Conservation (phyloP, 2,329 filamentous ascomycete species). For the Coniella vitis region DNA sequence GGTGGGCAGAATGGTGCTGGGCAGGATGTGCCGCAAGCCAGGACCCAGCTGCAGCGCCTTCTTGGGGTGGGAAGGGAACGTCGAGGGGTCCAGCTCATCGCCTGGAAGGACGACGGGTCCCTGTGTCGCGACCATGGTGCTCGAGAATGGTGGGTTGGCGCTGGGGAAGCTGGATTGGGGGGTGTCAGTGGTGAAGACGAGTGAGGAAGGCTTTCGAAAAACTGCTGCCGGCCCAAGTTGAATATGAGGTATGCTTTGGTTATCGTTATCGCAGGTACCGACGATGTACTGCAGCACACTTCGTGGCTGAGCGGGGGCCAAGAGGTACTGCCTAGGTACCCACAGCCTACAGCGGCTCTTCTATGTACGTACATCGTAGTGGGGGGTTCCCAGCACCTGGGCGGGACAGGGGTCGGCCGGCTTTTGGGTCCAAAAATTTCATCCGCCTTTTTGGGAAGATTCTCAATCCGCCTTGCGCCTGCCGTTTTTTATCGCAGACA, state of each 20-base stretch:
- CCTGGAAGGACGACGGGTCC: slow-evolving; percentile 73
- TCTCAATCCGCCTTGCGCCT: background rate
- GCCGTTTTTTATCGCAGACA: background rate
- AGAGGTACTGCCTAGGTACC: background rate
- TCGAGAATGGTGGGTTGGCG: background rate
- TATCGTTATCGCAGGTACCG: slow-evolving; percentile 7
- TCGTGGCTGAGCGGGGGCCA: too few species aligned
- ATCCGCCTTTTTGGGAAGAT: slow-evolving; percentile 3
- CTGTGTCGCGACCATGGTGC: slow-evolving; percentile 29
- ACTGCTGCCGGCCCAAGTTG: slow-evolving; percentile 4
- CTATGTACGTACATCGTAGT: too few species aligned
- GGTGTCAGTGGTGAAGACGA: too few species aligned
- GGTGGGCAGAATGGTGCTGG: slow-evolving; percentile 63
- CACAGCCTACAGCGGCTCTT: background rate
- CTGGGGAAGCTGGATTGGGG: background rate
- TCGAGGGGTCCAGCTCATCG: slow-evolving; percentile 59
- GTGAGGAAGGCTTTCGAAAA: background rate
- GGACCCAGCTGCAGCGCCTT: slow-evolving; percentile 74
- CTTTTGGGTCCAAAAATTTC: slow-evolving; percentile 15
- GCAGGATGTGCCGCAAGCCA: slow-evolving; percentile 74
- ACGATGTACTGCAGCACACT: too few species aligned
- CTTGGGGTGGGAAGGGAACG: slow-evolving; percentile 62
- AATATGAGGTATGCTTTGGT: background rate
- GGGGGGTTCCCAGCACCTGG: background rate
- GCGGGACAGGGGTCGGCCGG: slow-evolving; percentile 5